Percentiles rank a stretch among this genome's conserved stretches.
Conservation (phyloP, 2,329 filamentous ascomycete species). For the Microdochium nivale region DNA sequence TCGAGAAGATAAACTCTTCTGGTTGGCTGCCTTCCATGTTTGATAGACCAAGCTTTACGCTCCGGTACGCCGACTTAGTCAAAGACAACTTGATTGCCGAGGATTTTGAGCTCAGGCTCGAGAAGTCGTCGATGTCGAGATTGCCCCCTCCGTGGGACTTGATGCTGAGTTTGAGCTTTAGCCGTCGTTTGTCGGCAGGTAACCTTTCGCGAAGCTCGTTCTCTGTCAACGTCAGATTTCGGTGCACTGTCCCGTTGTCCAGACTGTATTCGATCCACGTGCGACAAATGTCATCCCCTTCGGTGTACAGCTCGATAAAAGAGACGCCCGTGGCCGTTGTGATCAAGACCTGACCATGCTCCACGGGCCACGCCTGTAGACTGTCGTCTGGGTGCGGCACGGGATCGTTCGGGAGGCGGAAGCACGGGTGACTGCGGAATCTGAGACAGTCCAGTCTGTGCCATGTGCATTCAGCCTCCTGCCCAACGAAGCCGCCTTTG, state of each 20-base stretch:
- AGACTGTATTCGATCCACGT: slow-evolving; percentile 74
- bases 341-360: slow-evolving; percentile 65
- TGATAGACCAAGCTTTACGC: slow-evolving; percentile 65
- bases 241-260: slow-evolving; percentile 53
- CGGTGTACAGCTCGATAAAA: slow-evolving; percentile 73
- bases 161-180: slow-evolving; percentile 61
- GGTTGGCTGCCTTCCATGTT: slow-evolving; percentile 61
- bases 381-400: slow-evolving; percentile 58
- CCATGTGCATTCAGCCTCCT: slow-evolving; percentile 82
- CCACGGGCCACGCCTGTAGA: slow-evolving; percentile 79
- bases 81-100: slow-evolving; percentile 66
- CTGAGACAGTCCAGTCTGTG: slow-evolving; percentile 82
- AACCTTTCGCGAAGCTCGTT: slow-evolving; percentile 62
- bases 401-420: slow-evolving; percentile 71
- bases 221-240: slow-evolving; percentile 68
- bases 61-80: slow-evolving; percentile 62
- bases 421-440: slow-evolving; percentile 85
- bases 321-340: slow-evolving; percentile 76
- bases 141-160: slow-evolving; percentile 69
- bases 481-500: slow-evolving; percentile 66
- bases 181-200: slow-evolving; percentile 64
- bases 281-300: slow-evolving; percentile 73
- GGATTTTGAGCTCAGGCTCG: slow-evolving; percentile 60
- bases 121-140: slow-evolving; percentile 70
- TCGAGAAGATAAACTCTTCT: slow-evolving; percentile 68